Evolutionary conservation across 2,329 filamentous ascomycete species (phyloP), one percentile per base, ranked within the genome.

Genomic region (Tolypocladium guangdongense): DNA sequence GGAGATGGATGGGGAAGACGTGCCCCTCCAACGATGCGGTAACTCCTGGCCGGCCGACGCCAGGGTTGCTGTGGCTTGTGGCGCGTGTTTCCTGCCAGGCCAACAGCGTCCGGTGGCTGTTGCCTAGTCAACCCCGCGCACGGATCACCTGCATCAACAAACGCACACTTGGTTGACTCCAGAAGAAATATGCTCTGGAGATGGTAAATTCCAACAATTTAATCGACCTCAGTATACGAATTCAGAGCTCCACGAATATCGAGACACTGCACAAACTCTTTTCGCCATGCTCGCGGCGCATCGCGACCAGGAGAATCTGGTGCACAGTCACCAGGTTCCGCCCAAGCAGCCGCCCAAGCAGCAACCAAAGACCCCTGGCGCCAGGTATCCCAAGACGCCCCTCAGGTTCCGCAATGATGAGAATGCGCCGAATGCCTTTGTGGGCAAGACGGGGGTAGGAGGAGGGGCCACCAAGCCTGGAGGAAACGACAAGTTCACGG

Each of bases 241-340:
- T 18, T 12, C 43, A 33, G 18, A 47, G 11, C 18, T 47, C 43
- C 11, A 36, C 39, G n/a, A 35, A 24, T 18, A 27, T 20, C 50
- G 20, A 37, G 51, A 32, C 35, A 27, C 18, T 27, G 27, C 32
- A 11, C 38, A 18, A 12, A 27, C 10, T 14, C n/a, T 20, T 20
- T 45, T 27, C 56, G 63, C 57, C 51, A 95, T 91, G 89, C 77
- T 90, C 66, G 87, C 88, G 56, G 78, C 86, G 65, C 83, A 86
- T 65, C 81, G 84, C 62, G 88, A 96, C 70, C 90, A 96, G 73
- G 91, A 96, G 71, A 96, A 96, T 71, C 73, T 89, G 68, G 81
- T 89, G 63, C 84, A 89, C 66, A 80, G 78, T 59, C 87, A 87
- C 66, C 88, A 90, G 66, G 79, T 83, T 27, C 81, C 83, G 16